These are phyloP conservation scores for Drosera spatulata DNA, from an alignment of 179 eudicot species.

Conservation along the genomic window DNA sequence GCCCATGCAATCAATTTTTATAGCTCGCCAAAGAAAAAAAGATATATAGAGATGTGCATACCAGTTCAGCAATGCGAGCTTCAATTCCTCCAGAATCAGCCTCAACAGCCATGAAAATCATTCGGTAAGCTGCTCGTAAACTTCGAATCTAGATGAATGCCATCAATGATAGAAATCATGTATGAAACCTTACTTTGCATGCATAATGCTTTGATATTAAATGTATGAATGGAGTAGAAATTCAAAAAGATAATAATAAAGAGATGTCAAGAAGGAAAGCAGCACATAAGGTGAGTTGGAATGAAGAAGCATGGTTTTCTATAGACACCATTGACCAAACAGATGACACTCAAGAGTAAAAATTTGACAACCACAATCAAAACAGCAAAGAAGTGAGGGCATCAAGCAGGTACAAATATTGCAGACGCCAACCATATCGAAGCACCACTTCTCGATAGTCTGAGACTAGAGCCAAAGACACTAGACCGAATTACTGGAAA, in stretches of 20 bases:
- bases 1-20: background rate
- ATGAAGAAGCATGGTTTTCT: no score
- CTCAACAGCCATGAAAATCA: constrained; percentile 62
- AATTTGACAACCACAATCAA: no score
- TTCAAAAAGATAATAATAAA: background rate
- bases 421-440: no score
- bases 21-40: background rate
- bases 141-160: constrained; percentile 53
- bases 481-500: no score
- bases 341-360: no score
- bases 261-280: no score
- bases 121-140: constrained; percentile 80
- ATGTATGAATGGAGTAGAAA: background rate
- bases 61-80: constrained; percentile 70
- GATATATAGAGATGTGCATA: constrained; percentile 13
- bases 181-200: constrained; percentile 6
- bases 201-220: background rate
- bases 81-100: constrained; percentile 47
- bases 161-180: constrained; percentile 5
- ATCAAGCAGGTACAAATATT: no score
- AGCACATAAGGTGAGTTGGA: no score
- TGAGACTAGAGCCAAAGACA: no score
- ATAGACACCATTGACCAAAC: no score
- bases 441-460: no score
- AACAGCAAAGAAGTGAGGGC: no score